phyloP scores from a whole-genome alignment of 2,329 filamentous ascomycete genomes.

The Hymenoscyphus albidus region DNA sequence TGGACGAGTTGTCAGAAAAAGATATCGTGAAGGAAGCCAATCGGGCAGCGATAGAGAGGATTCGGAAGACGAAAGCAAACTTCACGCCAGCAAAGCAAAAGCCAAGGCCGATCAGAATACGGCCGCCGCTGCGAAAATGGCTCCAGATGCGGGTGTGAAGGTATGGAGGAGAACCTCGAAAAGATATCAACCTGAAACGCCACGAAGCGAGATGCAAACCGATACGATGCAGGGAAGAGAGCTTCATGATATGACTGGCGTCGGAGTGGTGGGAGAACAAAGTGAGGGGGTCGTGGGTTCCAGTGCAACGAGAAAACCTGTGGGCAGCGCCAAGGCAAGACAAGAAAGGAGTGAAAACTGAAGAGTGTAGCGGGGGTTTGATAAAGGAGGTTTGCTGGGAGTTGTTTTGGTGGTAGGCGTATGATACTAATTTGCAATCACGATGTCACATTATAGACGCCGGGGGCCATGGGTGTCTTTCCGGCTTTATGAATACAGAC shows the following conservation, averaged over 20 bases:
- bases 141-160: neutral
- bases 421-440: neutral
- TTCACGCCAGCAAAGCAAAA: neutral
- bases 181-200: neutral
- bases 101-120: neutral
- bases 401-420: neutral
- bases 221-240: neutral
- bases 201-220: neutral
- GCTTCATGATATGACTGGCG: neutral
- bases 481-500: no score
- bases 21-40: constrained; percentile 5
- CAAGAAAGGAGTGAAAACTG: neutral
- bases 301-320: neutral
- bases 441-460: neutral
- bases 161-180: constrained; percentile 2
- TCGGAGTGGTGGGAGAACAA: neutral
- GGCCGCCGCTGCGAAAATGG: neutral
- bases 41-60: constrained; percentile 1
- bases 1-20: constrained; percentile 1
- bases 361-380: neutral
- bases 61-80: neutral
- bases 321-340: neutral
- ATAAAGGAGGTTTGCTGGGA: neutral
- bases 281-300: neutral
- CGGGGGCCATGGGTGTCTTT: neutral